Evolutionary conservation across 768 basidiomycete species (phyloP).

Genomic region (Mycena filopes): DNA sequence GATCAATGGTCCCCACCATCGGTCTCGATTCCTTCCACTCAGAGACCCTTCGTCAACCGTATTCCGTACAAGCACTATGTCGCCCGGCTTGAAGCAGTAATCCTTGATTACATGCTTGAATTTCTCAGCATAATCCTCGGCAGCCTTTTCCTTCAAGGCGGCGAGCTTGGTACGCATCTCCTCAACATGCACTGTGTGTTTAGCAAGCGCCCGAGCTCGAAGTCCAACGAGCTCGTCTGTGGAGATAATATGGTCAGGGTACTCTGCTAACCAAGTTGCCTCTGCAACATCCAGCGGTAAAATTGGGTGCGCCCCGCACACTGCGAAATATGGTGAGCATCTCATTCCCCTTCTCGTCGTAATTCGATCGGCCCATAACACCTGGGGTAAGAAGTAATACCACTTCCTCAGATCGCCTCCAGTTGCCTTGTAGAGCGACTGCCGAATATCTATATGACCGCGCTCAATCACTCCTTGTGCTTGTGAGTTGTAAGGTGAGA

Average conservation of each 20-base stretch:
- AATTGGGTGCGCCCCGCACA: constrained; percentile 34
- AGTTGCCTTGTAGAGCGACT: no score
- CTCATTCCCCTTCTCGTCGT: constrained; percentile 30
- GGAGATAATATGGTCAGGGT: constrained; percentile 14
- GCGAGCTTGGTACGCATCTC: constrained; percentile 16
- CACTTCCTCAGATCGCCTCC: no score
- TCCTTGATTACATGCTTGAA: constrained; percentile 25
- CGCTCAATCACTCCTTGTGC: no score
- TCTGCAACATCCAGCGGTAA: constrained; percentile 40
- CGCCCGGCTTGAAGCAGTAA: constrained; percentile 32
- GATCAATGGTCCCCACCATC: constrained; percentile 39
- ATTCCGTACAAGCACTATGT: constrained; percentile 38
- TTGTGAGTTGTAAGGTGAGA: constrained; percentile 54
- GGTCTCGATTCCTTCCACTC: constrained; percentile 28
- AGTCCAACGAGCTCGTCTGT: constrained; percentile 35
- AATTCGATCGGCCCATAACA: constrained; percentile 36
- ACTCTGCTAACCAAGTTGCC: constrained; percentile 40
- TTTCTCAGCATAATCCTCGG: constrained; percentile 34
- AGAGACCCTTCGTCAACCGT: constrained; percentile 34
- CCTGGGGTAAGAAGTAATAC: no score
- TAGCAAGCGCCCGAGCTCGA: constrained; percentile 22
- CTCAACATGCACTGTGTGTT: constrained; percentile 33
- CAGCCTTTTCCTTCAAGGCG: constrained; percentile 24
- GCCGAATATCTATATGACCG: no score
- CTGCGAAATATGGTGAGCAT: constrained; percentile 35